Evolutionary conservation across 352 stramenopile genomes (phyloP).

Genomic region (Phytopythium helicoides): DNA sequence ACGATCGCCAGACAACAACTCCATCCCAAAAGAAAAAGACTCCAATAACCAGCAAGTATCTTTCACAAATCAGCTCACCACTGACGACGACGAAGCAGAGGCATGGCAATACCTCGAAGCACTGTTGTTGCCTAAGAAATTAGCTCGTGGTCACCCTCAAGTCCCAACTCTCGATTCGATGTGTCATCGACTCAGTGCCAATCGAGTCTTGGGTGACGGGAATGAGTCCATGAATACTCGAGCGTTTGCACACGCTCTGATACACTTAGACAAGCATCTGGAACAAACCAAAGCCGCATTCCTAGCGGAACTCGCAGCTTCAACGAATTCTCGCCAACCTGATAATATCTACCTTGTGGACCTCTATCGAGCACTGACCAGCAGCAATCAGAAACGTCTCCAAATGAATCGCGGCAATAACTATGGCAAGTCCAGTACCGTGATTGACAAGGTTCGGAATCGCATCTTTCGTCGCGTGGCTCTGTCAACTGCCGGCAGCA

Average conservation of each 20-base stretch:
- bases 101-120: constrained; percentile 21
- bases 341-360: constrained; percentile 27
- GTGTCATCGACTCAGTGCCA: constrained; percentile 43
- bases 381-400: background rate
- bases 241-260: constrained; percentile 41
- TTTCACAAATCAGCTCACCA: background rate
- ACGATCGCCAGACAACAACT: no score
- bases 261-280: constrained; percentile 38
- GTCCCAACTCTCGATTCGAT: constrained; percentile 41
- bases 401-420: background rate
- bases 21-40: background rate
- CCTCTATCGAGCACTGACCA: constrained; percentile 14
- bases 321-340: constrained; percentile 5
- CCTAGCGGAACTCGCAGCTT: constrained; percentile 24
- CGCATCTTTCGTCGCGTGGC: constrained; percentile 9
- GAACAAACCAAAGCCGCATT: constrained; percentile 27
- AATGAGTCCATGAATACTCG: constrained; percentile 61
- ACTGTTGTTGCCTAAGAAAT: constrained; percentile 11
- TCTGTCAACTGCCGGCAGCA: constrained; percentile 2
- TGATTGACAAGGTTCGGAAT: constrained; percentile 22
- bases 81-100: background rate
- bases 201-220: constrained; percentile 54
- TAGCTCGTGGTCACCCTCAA: constrained; percentile 8
- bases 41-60: background rate
- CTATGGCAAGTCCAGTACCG: constrained; percentile 12